Base-by-base conservation (phyloP, 2,329 filamentous ascomycete genomes). In the Thelonectria discophora region DNA sequence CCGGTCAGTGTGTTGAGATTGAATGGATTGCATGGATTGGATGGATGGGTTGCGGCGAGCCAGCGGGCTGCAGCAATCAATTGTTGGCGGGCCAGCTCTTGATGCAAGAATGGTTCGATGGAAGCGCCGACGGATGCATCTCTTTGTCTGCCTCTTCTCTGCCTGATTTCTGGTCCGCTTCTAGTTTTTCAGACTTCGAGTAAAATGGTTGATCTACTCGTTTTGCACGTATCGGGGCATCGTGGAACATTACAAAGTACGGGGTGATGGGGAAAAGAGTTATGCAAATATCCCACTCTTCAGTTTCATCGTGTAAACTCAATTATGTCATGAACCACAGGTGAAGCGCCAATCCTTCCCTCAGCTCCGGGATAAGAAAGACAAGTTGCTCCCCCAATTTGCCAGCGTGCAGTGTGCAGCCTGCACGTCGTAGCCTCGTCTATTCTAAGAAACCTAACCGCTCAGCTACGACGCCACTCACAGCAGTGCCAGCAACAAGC, bases 311-410 rank as follows among this genome's bases (percentile, higher is more conserved):
- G 7, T 24, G 24, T 24, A 24, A 34, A 11, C 43, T 47, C 43
- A 47, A 56, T 58, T 61, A 61, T 58, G 53, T 57, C 59, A 57
- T 57, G 20, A 13, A 21, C 4, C 43, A 3, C n/a, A 15, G 3
- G 6, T 7, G 17, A 20, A 20, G 8, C 42, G 18, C 42, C 42
- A 42, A 3, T 24, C n/a, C n/a, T 12, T 18, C 42, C 4, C 21
- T 20, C 42, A 45, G 17, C 42, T 20, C 18, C 42, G 32, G 32
- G 10, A 34, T 34, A 34, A 34, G 32, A 13, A 34, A 11, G 12
- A 32, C 11, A 5, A 9, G 12, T 4, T 24, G 24, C 24, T 24
- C 24, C 24, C 24, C 24, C 24, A 24, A 24, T 4, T 24, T 24
- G 24, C 24, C 24, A 24, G 24, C 7, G 24, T 24, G 24, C 24